A percentile compares a stretch with the other conserved stretches of the same genome.
Evolutionary conservation across 1,284 basidiomycete species (phyloP).

Genomic region (Abortiporus biennis): DNA sequence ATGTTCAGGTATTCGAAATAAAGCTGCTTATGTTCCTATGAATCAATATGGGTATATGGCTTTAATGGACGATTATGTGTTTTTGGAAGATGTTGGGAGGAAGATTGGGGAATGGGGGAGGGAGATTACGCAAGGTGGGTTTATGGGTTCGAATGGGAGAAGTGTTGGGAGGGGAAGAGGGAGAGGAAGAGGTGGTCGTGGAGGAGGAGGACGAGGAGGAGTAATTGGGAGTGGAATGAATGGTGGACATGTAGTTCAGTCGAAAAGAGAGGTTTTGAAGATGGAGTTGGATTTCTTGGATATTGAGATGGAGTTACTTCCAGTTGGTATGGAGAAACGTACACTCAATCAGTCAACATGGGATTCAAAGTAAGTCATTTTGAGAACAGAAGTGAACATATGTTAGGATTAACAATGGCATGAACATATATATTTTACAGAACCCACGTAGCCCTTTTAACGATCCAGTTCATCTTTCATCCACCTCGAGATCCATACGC

Average conservation of each 20-base stretch:
- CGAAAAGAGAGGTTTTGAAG: constrained; percentile 58
- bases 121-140: constrained; percentile 58
- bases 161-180: constrained; percentile 15
- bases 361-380: constrained; percentile 64
- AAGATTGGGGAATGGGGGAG: constrained; percentile 66
- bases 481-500: constrained; percentile 38
- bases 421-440: too few relatives aligned
- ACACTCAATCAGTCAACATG: constrained; percentile 75
- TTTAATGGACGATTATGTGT: constrained; percentile 83
- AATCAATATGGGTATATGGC: constrained; percentile 75
- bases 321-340: constrained; percentile 78
- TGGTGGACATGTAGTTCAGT: constrained; percentile 22
- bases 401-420: constrained; percentile 8
- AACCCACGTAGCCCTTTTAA: constrained; percentile 62
- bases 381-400: constrained; percentile 1
- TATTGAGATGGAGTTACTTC: constrained; percentile 71
- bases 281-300: constrained; percentile 59
- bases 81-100: constrained; percentile 75
- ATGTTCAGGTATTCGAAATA: constrained; percentile 73
- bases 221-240: constrained; percentile 10
- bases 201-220: constrained; percentile 22
- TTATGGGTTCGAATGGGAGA: constrained; percentile 14
- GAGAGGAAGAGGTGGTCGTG: constrained; percentile 16
- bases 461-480: constrained; percentile 65
- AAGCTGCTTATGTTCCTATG: constrained; percentile 70